phyloP scores from a whole-genome alignment of 495 filamentous ascomycete genomes.

The Annulohypoxylon nitens region DNA sequence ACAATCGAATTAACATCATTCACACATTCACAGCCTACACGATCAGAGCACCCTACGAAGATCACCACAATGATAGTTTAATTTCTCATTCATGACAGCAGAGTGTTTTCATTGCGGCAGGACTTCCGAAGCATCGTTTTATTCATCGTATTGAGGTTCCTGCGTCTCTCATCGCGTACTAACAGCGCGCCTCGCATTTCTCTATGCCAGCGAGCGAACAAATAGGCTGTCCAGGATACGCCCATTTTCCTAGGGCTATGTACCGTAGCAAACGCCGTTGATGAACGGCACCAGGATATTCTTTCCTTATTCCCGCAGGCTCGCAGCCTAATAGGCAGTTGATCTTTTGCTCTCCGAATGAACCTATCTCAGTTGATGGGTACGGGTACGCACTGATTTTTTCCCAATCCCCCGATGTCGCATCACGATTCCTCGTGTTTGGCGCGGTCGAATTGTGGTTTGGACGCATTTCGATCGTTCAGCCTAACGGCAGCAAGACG shows the following conservation, averaged over 20 bases:
- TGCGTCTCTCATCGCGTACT: neutral
- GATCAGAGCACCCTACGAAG: neutral
- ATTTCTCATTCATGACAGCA: neutral
- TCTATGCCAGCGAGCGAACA: neutral
- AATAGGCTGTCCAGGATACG: neutral
- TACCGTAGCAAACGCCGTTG: neutral
- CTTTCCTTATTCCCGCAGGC: neutral
- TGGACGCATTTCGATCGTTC: conserved; percentile 60
- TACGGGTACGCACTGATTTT: neutral
- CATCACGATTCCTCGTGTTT: conserved; percentile 43
- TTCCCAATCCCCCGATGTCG: neutral
- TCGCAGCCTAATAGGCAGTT: neutral
- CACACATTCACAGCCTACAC: neutral
- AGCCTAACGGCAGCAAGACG: conserved; percentile 98
- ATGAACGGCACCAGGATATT: neutral
- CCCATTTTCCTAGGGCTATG: neutral
- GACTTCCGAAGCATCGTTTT: neutral
- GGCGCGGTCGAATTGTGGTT: conserved; percentile 42
- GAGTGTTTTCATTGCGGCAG: neutral
- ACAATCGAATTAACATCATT: too few relatives aligned
- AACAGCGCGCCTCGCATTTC: neutral
- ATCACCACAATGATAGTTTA: neutral
- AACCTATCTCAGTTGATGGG: neutral
- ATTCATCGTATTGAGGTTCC: neutral
- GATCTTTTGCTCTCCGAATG: conserved; percentile 2